Evolutionary conservation across 495 filamentous ascomycete genomes (phyloP).

Genomic region (Tuber umbilicatum): DNA sequence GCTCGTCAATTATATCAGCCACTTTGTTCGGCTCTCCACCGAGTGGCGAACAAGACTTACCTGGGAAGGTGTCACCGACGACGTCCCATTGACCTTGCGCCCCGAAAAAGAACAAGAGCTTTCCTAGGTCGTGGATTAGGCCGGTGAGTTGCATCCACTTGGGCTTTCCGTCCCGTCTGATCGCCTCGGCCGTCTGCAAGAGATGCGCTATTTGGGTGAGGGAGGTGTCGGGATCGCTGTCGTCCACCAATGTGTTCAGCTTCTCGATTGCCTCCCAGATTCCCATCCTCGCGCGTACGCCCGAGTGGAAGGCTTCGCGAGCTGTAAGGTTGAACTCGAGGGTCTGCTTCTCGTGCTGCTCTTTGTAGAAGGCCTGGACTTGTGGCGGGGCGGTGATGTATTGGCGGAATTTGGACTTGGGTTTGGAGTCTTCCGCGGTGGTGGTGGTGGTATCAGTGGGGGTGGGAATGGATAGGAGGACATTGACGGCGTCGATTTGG

Average conservation of each 20-base stretch:
- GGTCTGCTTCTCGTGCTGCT: conserved; percentile 40
- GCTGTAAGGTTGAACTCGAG: conserved; percentile 49
- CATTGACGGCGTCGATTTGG: conserved; percentile 72
- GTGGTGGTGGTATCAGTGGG: conserved; percentile 54
- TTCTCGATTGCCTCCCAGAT: conserved; percentile 88
- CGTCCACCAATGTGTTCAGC: conserved; percentile 80
- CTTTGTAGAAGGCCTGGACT: conserved; percentile 33
- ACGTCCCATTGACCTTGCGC: conserved; percentile 86
- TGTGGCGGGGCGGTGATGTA: conserved; percentile 19
- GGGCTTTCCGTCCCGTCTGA: conserved; percentile 80
- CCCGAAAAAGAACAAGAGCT: conserved; percentile 77
- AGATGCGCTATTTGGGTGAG: conserved; percentile 84
- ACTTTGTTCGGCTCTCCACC: not conserved
- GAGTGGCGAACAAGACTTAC: not conserved
- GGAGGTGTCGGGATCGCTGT: conserved; percentile 78
- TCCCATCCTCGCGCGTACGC: conserved; percentile 65
- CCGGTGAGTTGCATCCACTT: conserved; percentile 88
- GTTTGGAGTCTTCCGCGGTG: conserved; percentile 57
- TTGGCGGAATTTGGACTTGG: conserved; percentile 63
- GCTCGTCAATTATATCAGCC: conserved; percentile 5
- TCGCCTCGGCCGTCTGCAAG: conserved; percentile 78
- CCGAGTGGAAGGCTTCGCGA: conserved; percentile 61
- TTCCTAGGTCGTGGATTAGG: conserved; percentile 84
- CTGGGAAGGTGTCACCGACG: conserved; percentile 81
- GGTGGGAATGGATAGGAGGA: conserved; percentile 61